Percentiles rank a stretch among this genome's conserved stretches.
phyloP scores from a whole-genome alignment of 345 rosid species.

The Eucalyptus erythrocorys region DNA sequence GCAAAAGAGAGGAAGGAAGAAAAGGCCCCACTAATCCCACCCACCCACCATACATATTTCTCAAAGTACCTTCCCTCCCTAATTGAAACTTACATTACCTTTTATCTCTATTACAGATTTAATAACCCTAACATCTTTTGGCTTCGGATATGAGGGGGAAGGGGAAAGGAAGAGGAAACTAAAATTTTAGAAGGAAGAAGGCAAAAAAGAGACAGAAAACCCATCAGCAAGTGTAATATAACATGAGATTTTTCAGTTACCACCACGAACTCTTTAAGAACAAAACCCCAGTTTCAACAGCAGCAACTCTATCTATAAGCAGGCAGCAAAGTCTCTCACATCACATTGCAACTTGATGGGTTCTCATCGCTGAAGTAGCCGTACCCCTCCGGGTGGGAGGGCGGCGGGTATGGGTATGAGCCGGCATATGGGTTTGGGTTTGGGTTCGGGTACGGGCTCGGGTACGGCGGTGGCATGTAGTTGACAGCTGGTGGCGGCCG shows the following conservation, averaged over 20 bases:
- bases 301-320: background rate
- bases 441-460: constrained; percentile 26
- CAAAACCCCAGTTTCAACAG: background rate
- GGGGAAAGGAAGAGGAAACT: background rate
- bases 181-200: background rate
- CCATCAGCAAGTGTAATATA: constrained; percentile 37
- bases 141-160: background rate
- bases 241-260: constrained; percentile 19
- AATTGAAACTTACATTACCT: background rate
- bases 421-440: constrained; percentile 9
- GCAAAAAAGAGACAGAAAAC: constrained; percentile 16
- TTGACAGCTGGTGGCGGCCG: constrained; percentile 78
- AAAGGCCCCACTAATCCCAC: constrained; percentile 1
- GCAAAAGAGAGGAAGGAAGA: constrained; percentile 6
- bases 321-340: constrained; percentile 36
- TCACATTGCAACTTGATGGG: constrained; percentile 79
- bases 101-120: background rate
- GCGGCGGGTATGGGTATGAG: constrained; percentile 29
- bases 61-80: background rate
- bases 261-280: background rate
- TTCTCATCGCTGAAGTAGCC: constrained; percentile 80
- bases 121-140: background rate
- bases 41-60: background rate
- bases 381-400: constrained; percentile 13
- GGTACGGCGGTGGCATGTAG: constrained; percentile 57